Percentiles rank a stretch among this genome's conserved stretches.
Conservation (phyloP, 2,329 filamentous ascomycete species). For the Emericellopsis cladophorae region DNA sequence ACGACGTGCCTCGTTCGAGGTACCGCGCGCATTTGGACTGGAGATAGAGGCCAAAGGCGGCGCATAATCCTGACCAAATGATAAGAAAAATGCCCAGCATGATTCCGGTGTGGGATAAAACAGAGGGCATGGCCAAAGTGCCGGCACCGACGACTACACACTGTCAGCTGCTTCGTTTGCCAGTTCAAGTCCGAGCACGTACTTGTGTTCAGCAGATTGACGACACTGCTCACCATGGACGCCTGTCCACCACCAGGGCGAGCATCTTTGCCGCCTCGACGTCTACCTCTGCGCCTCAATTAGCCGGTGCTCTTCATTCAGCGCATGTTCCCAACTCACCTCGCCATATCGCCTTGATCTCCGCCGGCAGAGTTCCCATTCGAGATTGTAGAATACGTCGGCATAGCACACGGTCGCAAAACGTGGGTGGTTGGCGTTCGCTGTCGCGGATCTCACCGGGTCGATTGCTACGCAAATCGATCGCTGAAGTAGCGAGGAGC, state of each 20-base stretch:
- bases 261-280: constrained; percentile 56
- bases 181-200: constrained; percentile 16
- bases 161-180: constrained; percentile 5
- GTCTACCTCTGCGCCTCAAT: constrained; percentile 31
- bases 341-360: constrained; percentile 2
- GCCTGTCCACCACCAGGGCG: constrained; percentile 56
- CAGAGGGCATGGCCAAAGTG: constrained; percentile 88
- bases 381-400: constrained; percentile 4
- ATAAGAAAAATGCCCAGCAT: constrained; percentile 73
- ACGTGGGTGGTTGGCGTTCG: not conserved
- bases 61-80: constrained; percentile 78
- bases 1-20: constrained; percentile 74
- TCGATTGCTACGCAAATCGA: not conserved
- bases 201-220: constrained; percentile 97
- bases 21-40: constrained; percentile 90
- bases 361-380: constrained; percentile 1
- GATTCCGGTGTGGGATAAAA: constrained; percentile 92
- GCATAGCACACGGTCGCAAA: constrained; percentile 1
- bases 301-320: not conserved
- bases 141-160: constrained; percentile 76
- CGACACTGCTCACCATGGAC: constrained; percentile 78
- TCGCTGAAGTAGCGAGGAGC: no score
- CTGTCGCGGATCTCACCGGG: not conserved
- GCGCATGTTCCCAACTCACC: not conserved
- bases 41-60: constrained; percentile 88